Evolutionary conservation across 768 basidiomycete species (phyloP), one percentile per base, ranked within the genome.

Genomic region (Galerina sulciceps): DNA sequence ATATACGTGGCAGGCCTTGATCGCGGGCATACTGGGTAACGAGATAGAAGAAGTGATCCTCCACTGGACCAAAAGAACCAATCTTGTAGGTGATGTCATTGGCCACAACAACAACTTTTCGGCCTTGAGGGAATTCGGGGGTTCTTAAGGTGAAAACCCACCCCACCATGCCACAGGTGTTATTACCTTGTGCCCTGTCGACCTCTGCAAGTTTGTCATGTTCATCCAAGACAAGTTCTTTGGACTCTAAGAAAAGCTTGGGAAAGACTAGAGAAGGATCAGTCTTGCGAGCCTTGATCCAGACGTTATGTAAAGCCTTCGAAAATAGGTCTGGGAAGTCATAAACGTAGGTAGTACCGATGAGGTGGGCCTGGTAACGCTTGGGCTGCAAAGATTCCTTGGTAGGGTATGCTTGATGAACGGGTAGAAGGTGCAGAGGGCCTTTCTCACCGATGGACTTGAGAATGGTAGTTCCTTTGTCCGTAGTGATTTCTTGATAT

Each of bases 41-140:
- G 55, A 91, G 89, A 77, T 85, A 95, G 81, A 99, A 99, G 85
- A 92, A 99, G 58, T 94, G 90, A 75, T 99, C 97, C 71, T 99
- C 97, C 2, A 78, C 71, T 43, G 97, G 97, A 43, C 96, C 96
- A 74, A 99, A 99, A 11, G 97, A 98, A 53, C 97, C 97, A 62
- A 98, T 99, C 77, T 91, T 96, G 84, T 87, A 97, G 13, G 97
- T 99, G 76, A 99, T 99, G 67, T 99, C 97, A 76, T 99, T 99
- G 54, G 97, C 93, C 60, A 99, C 84, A 44, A 94, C 92, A 9
- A 99, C 91, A 1, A 88, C 85, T 60, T 84, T 87, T 67, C 97
- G 91, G 26, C 97, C 97, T 23, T 81, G 76, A 47, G 94, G 94
- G 75, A 84, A 97, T 75, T 99, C 97, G 3, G 97, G 96, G 0